A percentile compares a stretch with the other conserved stretches of the same genome.
Conservation (phyloP, 2,329 filamentous ascomycete species). For the Curvularia eragrostidis region DNA sequence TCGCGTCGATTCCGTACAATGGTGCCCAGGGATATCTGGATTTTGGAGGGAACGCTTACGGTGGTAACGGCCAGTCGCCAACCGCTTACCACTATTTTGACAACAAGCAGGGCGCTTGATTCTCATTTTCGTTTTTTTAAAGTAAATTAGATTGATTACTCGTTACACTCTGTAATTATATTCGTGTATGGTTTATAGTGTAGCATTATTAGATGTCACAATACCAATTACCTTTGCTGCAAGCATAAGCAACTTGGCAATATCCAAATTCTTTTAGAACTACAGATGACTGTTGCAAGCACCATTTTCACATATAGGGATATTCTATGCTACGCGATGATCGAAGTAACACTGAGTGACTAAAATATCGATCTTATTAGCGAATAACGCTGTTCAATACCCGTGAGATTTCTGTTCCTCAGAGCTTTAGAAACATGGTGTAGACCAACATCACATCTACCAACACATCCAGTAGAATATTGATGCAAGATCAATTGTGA, state of each 20-base stretch:
- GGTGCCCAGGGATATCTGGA: conserved; percentile 54
- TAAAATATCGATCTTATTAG: no score
- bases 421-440: no score
- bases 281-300: no score
- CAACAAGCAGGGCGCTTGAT: not conserved
- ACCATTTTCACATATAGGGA: no score
- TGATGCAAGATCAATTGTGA: not conserved
- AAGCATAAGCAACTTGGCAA: not conserved
- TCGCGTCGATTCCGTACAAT: conserved; percentile 42
- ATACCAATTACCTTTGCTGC: not conserved
- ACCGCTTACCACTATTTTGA: conserved; percentile 23
- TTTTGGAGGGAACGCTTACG: conserved; percentile 55
- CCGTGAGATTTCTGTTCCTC: no score
- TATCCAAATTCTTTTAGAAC: not conserved
- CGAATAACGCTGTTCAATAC: no score
- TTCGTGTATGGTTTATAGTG: not conserved
- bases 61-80: conserved; percentile 25
- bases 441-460: not conserved
- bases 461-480: not conserved
- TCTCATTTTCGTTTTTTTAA: not conserved
- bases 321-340: no score
- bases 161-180: not conserved
- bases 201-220: not conserved
- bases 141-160: not conserved
- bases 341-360: no score